A percentile compares a stretch with the other conserved stretches of the same genome.
Conservation (phyloP, 2,329 filamentous ascomycete genomes). For the Lachnellula hyalina region DNA sequence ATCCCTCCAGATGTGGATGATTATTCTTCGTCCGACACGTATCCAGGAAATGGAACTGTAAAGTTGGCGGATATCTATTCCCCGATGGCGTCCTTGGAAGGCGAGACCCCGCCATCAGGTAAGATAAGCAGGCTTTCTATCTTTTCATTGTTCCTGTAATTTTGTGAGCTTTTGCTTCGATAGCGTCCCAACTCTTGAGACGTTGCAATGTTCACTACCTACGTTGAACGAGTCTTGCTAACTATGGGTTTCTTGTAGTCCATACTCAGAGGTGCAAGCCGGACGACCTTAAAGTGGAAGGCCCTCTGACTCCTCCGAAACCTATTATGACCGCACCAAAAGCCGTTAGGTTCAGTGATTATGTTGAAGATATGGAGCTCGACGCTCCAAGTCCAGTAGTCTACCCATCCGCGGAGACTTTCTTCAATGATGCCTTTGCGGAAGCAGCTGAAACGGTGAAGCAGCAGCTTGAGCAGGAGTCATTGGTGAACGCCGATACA, state of each 20-base stretch:
- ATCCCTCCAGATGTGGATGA: background rate
- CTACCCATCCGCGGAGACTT: constrained; percentile 8
- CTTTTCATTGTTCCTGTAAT: no score
- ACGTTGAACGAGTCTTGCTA: no score
- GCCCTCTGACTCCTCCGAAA: constrained; percentile 24
- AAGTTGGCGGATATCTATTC: constrained; percentile 61
- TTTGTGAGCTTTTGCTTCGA: no score
- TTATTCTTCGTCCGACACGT: constrained; percentile 1
- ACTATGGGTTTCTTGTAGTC: background rate
- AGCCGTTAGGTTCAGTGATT: constrained; percentile 25
- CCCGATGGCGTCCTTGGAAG: constrained; percentile 13
- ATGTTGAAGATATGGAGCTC: constrained; percentile 21
- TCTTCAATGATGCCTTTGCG: constrained; percentile 26
- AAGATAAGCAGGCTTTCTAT: no score
- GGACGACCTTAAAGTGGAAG: constrained; percentile 28
- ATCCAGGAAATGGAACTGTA: constrained; percentile 44
- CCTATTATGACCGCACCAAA: constrained; percentile 11
- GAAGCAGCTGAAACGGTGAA: constrained; percentile 16
- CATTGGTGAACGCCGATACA: constrained; percentile 29
- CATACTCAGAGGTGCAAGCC: constrained; percentile 5
- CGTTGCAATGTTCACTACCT: no score
- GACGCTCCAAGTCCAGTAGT: constrained; percentile 3
- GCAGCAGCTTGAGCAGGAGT: constrained; percentile 28
- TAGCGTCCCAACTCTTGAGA: no score
- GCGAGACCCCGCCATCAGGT: constrained; percentile 2